Evolutionary conservation across 1,284 basidiomycete species (phyloP), one percentile per base, ranked within the genome.

Genomic region (Sphaerobolus stellatus): DNA sequence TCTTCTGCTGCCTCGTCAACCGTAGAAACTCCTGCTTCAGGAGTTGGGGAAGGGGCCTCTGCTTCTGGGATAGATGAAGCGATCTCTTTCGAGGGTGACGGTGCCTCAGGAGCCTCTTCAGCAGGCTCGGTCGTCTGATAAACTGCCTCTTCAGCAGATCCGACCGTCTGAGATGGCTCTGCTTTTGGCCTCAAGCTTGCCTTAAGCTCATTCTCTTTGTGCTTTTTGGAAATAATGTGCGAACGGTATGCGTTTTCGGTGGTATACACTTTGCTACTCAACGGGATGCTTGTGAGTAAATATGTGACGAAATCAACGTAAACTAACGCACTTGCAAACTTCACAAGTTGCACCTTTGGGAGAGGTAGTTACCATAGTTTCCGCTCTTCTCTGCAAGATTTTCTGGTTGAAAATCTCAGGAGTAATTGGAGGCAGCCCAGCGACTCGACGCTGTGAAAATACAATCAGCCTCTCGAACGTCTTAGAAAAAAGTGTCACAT

Each of bases 191-290:
- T 71, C 4, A 64, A 54, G 5, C 73, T 64, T 7, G 75, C 73
- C 65, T 83, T 87, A 13, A 82, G 60, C 63, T 90, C 86, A 56
- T 81, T 86, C 34, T 98, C 93, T 59, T 84, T 89, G 74, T 99
- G 96, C 69, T 90, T 95, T 68, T 88, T 95, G 2, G 94, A 96
- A 66, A 83, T 82, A 29, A 96, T 70, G 68, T 99, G 97, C 4
- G 93, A 90, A 24, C 83, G 77, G 70, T 90, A 95, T 1, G 94
- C 91, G 71, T 95, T 96, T 62, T 92, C 87, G 0, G 92, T 90
- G 0, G 90, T 86, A 68, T 98, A 99, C 1, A 78, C 75, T 77
- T 99, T 99, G 61, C 94, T 96, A n/a, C 7, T 29, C 16, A 41
- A 25, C 5, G 11, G 20, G 50, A 58, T 7, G 50, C 41, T 45